A percentile compares a stretch with the other conserved stretches of the same genome.
These are phyloP conservation scores for Crithidia mellificae DNA, from an alignment of 208 protist genomes.

Conservation along the genomic window DNA sequence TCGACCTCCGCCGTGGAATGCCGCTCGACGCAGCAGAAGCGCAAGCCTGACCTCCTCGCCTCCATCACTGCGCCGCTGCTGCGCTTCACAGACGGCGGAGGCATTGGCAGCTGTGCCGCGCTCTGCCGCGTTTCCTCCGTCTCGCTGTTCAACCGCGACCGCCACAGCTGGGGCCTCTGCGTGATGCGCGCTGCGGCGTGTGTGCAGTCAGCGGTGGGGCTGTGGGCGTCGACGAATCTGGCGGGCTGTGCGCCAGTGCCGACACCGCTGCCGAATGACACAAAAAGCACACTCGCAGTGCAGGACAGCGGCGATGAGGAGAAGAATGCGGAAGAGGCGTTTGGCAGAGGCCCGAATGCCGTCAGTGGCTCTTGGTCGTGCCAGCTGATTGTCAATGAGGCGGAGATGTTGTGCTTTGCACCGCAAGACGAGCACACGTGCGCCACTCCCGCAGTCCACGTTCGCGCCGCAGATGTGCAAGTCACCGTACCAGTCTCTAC, in stretches of 20 bases:
- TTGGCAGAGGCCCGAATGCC: not conserved
- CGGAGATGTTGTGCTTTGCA: conserved; percentile 23
- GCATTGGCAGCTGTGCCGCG: not conserved
- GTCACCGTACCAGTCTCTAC: not conserved
- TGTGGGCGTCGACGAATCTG: conserved; percentile 1
- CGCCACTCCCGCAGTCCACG: not conserved
- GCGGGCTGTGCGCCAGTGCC: not conserved
- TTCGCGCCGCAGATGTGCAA: not conserved
- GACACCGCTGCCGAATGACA: not conserved
- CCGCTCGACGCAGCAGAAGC: not conserved
- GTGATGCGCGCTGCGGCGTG: not conserved
- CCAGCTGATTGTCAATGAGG: conserved; percentile 8
- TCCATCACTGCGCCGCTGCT: conserved; percentile 1
- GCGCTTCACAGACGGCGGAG: not conserved
- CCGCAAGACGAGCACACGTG: not conserved
- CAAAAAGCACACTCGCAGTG: not conserved
- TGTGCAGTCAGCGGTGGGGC: not conserved
- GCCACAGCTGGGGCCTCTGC: conserved; percentile 28
- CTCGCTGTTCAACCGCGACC: conserved; percentile 8
- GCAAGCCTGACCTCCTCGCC: conserved; percentile 4
- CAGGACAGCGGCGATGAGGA: not conserved
- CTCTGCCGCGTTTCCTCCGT: conserved; percentile 8
- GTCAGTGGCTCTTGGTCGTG: not conserved
- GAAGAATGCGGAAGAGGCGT: not conserved
- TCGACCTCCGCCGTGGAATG: not conserved